A percentile compares a stretch with the other conserved stretches of the same genome.
These are phyloP conservation scores for Venturiaceae sp. DNA, from an alignment of 2,329 filamentous ascomycete species.

Conservation along the genomic window DNA sequence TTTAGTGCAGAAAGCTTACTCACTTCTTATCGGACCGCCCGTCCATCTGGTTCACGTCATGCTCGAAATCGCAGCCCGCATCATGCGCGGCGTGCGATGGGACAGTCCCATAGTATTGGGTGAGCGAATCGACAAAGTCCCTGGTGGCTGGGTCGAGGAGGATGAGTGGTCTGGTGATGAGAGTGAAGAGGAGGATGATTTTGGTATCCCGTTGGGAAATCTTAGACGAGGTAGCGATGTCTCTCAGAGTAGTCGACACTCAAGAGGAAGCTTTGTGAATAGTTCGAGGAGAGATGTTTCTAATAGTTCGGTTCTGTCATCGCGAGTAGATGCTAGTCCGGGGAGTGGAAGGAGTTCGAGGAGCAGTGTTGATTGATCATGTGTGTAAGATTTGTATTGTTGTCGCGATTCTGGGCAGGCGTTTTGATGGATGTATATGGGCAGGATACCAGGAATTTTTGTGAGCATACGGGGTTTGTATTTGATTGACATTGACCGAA, in stretches of 20 bases:
- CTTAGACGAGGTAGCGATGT: constrained; percentile 3
- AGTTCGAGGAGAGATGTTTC: background rate
- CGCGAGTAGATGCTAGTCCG: background rate
- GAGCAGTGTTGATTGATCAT: background rate
- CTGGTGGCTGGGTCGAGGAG: constrained; percentile 32
- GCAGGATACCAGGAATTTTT: too few species aligned
- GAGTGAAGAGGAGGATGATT: constrained; percentile 42
- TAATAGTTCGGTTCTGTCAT: background rate
- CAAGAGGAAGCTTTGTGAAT: background rate
- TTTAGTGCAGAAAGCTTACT: constrained; percentile 67
- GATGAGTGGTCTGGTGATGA: constrained; percentile 32
- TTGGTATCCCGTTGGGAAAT: constrained; percentile 36
- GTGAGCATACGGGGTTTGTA: too few species aligned
- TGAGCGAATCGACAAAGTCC: constrained; percentile 10
- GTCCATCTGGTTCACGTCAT: constrained; percentile 69
- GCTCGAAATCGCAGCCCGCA: constrained; percentile 69
- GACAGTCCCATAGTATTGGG: constrained; percentile 19
- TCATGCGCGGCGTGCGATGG: constrained; percentile 39
- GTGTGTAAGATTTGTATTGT: too few species aligned
- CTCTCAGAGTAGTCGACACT: background rate
- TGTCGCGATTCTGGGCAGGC: too few species aligned
- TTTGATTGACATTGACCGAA: too few species aligned
- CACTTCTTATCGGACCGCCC: constrained; percentile 71
- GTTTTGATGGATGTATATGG: too few species aligned
- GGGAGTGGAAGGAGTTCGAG: background rate